Evolutionary conservation across 2,329 filamentous ascomycete species (phyloP).

Genomic region (Cladosporium sp.): DNA sequence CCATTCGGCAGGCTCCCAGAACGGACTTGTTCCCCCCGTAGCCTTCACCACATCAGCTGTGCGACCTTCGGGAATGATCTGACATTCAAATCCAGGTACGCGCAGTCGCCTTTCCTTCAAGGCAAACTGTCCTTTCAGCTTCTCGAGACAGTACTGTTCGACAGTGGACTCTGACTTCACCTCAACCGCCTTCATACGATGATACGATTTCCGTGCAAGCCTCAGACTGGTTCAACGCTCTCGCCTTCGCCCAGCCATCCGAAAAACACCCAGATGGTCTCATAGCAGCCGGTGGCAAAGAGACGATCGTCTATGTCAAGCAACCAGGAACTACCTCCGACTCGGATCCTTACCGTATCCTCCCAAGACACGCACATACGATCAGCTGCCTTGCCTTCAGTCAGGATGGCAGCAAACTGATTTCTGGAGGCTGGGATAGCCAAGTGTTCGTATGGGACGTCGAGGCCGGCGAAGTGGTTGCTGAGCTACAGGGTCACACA

Average conservation of each 20-base stretch:
- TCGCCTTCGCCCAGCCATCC: constrained; percentile 70
- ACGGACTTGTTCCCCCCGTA: no score
- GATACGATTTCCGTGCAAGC: constrained; percentile 73
- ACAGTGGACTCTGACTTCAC: constrained; percentile 68
- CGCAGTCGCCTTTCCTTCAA: constrained; percentile 70
- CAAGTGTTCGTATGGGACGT: constrained; percentile 82
- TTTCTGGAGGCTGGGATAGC: constrained; percentile 92
- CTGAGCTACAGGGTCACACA: constrained; percentile 69
- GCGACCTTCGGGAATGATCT: neutral
- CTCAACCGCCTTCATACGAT: constrained; percentile 67
- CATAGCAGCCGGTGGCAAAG: constrained; percentile 81
- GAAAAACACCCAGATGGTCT: constrained; percentile 69
- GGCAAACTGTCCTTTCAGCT: constrained; percentile 71
- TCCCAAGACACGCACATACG: constrained; percentile 82
- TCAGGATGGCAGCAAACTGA: constrained; percentile 65
- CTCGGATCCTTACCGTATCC: constrained; percentile 76
- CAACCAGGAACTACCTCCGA: constrained; percentile 61
- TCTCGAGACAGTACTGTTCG: constrained; percentile 90
- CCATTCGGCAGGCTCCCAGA: neutral
- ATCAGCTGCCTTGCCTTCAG: constrained; percentile 81
- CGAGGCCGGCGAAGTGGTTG: constrained; percentile 75
- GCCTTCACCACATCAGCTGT: no score
- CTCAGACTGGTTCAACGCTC: constrained; percentile 78
- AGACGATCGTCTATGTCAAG: constrained; percentile 87
- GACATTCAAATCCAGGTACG: constrained; percentile 61